Evolutionary conservation across 192 early-diverging fungal genomes (phyloP).

Genomic region (Gryganskiella cystojenkinii): DNA sequence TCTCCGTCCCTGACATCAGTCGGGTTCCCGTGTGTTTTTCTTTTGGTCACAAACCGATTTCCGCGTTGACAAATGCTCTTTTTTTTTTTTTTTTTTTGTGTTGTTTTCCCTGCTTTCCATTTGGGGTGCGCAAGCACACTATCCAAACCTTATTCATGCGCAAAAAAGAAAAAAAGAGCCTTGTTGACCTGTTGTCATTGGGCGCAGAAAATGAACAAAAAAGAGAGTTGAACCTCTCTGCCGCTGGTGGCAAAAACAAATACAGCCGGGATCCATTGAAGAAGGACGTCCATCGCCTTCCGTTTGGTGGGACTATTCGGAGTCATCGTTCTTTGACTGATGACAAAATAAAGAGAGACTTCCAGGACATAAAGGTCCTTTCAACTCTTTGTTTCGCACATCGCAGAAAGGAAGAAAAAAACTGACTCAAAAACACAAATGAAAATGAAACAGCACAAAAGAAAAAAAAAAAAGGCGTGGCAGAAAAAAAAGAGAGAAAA

Average conservation of each 20-base stretch:
- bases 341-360: too few species aligned
- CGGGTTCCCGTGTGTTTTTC: conserved; percentile 47
- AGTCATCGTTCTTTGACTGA: too few species aligned
- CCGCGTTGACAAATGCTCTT: too few species aligned
- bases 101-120: not conserved
- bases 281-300: too few species aligned
- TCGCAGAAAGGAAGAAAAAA: not conserved
- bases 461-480: not conserved
- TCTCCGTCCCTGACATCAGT: not conserved
- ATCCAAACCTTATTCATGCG: conserved; percentile 9
- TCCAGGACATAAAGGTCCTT: too few species aligned
- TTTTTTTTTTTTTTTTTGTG: conserved; percentile 18
- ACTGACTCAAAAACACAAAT: too few species aligned
- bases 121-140: conserved; percentile 21
- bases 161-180: too few species aligned
- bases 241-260: not conserved
- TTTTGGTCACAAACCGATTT: conserved; percentile 37
- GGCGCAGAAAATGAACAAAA: conserved; percentile 24
- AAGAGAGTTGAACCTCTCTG: not conserved
- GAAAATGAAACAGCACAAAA: not conserved
- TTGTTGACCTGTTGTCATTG: conserved; percentile 28
- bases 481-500: conserved; percentile 5
- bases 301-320: too few species aligned
- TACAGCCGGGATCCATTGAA: too few species aligned
- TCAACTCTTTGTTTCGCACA: too few species aligned